Evolutionary conservation across 306 rosid species (phyloP).

Genomic region (Vigna nakashimae): DNA sequence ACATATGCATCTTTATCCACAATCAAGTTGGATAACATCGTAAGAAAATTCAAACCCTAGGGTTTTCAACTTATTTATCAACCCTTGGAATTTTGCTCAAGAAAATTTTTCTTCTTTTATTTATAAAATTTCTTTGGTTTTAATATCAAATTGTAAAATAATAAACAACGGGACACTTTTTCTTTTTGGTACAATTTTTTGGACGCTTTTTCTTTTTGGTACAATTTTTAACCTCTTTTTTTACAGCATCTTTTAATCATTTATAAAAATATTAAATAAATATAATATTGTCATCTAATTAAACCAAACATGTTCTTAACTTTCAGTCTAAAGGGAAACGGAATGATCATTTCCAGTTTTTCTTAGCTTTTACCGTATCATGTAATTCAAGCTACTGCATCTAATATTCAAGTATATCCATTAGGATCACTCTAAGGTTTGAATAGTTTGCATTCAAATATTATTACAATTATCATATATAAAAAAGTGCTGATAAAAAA

Average conservation of each 20-base stretch:
- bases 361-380: no score
- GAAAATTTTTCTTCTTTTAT: background rate
- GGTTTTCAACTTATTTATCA: background rate
- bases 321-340: background rate
- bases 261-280: background rate
- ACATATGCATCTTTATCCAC: background rate
- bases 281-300: background rate
- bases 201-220: no score
- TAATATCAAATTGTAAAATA: no score
- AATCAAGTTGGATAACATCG: constrained; percentile 1
- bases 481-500: background rate
- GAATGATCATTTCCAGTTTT: background rate
- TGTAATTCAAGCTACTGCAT: background rate
- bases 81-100: background rate
- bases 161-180: no score
- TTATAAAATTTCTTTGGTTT: no score
- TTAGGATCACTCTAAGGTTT: background rate
- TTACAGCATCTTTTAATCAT: background rate
- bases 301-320: background rate
- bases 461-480: background rate
- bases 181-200: no score
- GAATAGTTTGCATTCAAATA: background rate
- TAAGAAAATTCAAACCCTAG: background rate
- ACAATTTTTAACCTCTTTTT: no score
- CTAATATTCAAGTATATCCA: no score